Evolutionary conservation across 176 grass and related monocot species (phyloP), one percentile per base, ranked within the genome.

Genomic region (Chloris gayana): DNA sequence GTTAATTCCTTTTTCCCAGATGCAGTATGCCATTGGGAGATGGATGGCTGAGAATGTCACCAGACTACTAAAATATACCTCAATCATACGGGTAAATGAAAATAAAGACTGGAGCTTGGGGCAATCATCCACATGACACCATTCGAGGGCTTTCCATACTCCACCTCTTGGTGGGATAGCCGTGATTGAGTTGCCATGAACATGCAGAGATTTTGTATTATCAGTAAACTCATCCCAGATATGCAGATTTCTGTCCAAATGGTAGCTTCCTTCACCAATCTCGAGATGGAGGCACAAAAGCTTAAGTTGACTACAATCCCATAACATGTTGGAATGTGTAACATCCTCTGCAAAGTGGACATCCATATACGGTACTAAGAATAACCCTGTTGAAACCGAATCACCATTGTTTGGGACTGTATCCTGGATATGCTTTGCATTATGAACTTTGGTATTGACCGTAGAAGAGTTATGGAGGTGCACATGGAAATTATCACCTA

Each of bases 81-180:
- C n/a, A n/a, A n/a, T n/a, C n/a, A n/a, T n/a, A n/a, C n/a, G n/a
- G n/a, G 0, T 0, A 0, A 3, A 8, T 13, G 12, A 79, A 68
- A 79, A 68, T 45, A 79, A 0, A 12, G 14, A 4, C 6, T 56
- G 32, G 24, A 79, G 64, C 64, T 68, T 79, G 32, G 77, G 64
- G 22, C 77, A 79, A 7, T 30, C 54, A 42, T 67, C 62, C 24
- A 79, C 45, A 26, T 53, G 63, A 32, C 77, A 68, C 77, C 77
- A 79, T 54, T 54, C 0, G 34, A 79, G 46, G 0, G 0, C 0
- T 0, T 0, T 0, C 44, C 62, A 76, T 0, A 0, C 0, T 76
- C 0, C 0, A 11, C 2, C 2, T 18, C 64, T 67, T 38, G 8
- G 15, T 22, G 34, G 32, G 64, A 67, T 22, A 67, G 9, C 33